A percentile compares a stretch with the other conserved stretches of the same genome.
Evolutionary conservation across 441 rosid genomes (phyloP).

Genomic region (Codiaeum variegatum): DNA sequence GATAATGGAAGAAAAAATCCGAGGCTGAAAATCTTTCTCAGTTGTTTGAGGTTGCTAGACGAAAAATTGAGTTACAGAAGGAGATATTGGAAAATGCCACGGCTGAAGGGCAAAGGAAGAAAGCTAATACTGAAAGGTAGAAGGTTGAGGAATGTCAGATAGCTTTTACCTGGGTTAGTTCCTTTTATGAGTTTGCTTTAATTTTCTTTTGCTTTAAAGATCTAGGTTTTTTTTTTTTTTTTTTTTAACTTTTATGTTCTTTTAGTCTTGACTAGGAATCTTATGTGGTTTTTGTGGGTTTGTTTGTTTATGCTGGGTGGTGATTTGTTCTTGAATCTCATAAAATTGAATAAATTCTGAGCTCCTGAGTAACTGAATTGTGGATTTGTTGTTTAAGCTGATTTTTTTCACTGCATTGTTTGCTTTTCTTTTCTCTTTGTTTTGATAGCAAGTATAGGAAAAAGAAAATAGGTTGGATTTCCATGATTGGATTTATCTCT

Average conservation of each 20-base stretch:
- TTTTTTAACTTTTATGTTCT: not conserved
- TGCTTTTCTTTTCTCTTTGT: not conserved
- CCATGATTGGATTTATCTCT: slow-evolving; percentile 3
- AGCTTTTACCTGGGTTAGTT: slow-evolving; percentile 26
- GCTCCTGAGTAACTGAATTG: not conserved
- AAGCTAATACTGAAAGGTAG: slow-evolving; percentile 36
- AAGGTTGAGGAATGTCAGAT: slow-evolving; percentile 38
- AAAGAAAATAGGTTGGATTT: not conserved
- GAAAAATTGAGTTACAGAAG: slow-evolving; percentile 40
- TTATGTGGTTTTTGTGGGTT: not conserved
- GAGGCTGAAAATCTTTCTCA: slow-evolving; percentile 38
- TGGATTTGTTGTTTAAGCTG: not conserved
- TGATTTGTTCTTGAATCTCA: not conserved
- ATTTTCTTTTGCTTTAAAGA: slow-evolving; percentile 8
- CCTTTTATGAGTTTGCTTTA: not conserved
- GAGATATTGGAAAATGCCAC: slow-evolving; percentile 38
- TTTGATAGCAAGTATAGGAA: not conserved
- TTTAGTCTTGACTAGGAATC: not conserved
- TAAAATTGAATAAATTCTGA: not conserved
- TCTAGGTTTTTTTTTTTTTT: slow-evolving; percentile 15
- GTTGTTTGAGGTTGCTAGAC: slow-evolving; percentile 40
- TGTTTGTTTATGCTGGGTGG: not conserved
- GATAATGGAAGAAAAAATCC: slow-evolving; percentile 39
- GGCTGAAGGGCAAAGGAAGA: slow-evolving; percentile 42
- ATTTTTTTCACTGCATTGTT: slow-evolving; percentile 5